Evolutionary conservation across 192 early-diverging fungal species (phyloP), one percentile per base, ranked within the genome.

Genomic region (Entophlyctis luteolus): DNA sequence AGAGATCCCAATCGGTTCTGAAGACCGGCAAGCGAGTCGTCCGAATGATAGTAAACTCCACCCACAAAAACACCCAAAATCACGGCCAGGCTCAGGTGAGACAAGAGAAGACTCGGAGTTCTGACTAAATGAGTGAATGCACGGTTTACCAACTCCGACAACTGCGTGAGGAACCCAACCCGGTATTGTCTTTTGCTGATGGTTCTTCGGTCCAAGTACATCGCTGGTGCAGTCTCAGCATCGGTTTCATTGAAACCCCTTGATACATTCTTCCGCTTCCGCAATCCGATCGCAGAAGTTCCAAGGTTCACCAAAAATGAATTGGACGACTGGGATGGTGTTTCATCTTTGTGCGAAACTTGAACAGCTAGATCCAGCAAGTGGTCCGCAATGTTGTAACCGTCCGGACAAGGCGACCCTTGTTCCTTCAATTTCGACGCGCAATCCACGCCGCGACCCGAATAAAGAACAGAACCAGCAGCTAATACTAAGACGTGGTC

Each of bases 401-500:
- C 76, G 63, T 75, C 37, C 4, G 88, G 88, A 72, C 89, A 90
- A 36, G 84, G 86, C 33, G 73, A 72, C 28, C 83, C 87, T 16
- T 76, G 59, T 16, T 32, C 42, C 29, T 73, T 75, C 71, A 87
- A 85, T 60, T 81, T 82, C 35, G 67, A 48, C 57, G 76, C 72
- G 12, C 78, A 62, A 12, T 48, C 76, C n/a, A 65, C 65, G 10
- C 42, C 42, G 2, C 76, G 74, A 0, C 80, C 66, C 68, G 74
- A 84, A 57, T 87, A 90, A n/a, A 89, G 77, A 3, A 79, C 54
- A n/a, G 78, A 66, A 18, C 92, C 92, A 18, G 78, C 78, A 49
- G 85, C 77, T 42, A 93, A 68, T 46, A 94, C 63, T 28, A 91
- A 81, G 4, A 93, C 81, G 56, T 89, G 81, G 77, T 94, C 90